phyloP scores from a whole-genome alignment of 805 yeast genomes.

The Nakazawaea wickerhamii region DNA sequence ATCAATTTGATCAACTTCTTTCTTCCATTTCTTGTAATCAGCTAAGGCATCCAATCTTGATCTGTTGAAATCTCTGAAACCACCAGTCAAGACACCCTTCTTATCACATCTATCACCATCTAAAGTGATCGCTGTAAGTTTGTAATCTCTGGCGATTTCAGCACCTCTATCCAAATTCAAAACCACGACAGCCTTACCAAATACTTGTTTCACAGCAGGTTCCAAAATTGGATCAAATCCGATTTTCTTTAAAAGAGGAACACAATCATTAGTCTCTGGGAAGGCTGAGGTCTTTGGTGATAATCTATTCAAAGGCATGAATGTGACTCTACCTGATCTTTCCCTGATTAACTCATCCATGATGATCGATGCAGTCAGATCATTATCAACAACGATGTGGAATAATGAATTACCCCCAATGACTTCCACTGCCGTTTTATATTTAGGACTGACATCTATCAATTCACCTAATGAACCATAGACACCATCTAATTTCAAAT shows the following conservation, averaged over 20 bases:
- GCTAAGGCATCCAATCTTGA: conserved; percentile 71
- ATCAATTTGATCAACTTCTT: conserved; percentile 38
- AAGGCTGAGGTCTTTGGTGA: conserved; percentile 36
- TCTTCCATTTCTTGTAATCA: conserved; percentile 45
- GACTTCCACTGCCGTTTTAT: conserved; percentile 81
- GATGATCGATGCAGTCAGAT: conserved; percentile 71
- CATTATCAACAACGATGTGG: conserved; percentile 85
- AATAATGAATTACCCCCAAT: conserved; percentile 84
- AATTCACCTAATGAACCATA: conserved; percentile 85
- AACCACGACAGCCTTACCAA: conserved; percentile 77
- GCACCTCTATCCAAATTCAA: conserved; percentile 63
- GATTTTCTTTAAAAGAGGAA: conserved; percentile 75
- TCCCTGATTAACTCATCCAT: conserved; percentile 71
- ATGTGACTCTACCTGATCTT: conserved; percentile 80
- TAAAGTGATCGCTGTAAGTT: conserved; percentile 74
- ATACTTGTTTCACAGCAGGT: conserved; percentile 71
- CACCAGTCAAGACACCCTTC: conserved; percentile 84
- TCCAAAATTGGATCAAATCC: conserved; percentile 52
- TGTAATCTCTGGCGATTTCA: conserved; percentile 54
- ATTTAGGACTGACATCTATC: conserved; percentile 74
- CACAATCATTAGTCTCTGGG: conserved; percentile 62
- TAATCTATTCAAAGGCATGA: conserved; percentile 81
- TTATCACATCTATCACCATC: conserved; percentile 90
- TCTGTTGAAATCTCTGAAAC: conserved; percentile 63
- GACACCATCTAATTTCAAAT: conserved; percentile 57